Conservation (phyloP, 2,329 filamentous ascomycete genomes). For the Xylaria sp. region DNA sequence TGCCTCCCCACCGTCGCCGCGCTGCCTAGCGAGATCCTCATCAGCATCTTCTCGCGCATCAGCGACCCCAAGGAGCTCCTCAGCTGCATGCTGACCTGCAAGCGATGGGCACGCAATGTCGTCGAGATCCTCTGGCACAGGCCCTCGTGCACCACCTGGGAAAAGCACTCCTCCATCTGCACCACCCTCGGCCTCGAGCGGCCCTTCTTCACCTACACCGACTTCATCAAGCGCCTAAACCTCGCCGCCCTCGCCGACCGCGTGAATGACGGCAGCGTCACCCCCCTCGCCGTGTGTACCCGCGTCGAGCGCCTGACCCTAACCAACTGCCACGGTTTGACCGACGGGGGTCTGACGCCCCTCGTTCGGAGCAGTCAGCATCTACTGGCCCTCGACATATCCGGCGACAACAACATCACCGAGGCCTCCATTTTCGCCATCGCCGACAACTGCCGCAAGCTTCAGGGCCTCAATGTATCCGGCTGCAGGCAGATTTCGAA, state of each 20-base stretch:
- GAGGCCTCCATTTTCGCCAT: conserved; percentile 58
- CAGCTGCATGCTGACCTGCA: conserved; percentile 91
- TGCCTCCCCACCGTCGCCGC: conserved; percentile 81
- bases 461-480: conserved; percentile 94
- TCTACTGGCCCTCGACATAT: conserved; percentile 88
- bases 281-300: conserved; percentile 82
- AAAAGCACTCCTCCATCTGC: conserved; percentile 80
- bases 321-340: conserved; percentile 85
- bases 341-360: conserved; percentile 80
- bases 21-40: conserved; percentile 92
- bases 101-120: conserved; percentile 88
- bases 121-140: conserved; percentile 96
- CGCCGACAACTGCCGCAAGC: conserved; percentile 77
- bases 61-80: conserved; percentile 76
- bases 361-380: conserved; percentile 80
- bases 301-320: conserved; percentile 90
- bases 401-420: conserved; percentile 69
- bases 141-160: conserved; percentile 87
- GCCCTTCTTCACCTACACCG: conserved; percentile 87
- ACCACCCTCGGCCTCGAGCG: conserved; percentile 71
- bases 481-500: conserved; percentile 85
- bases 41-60: conserved; percentile 87
- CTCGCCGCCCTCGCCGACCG: conserved; percentile 75
- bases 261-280: conserved; percentile 88
- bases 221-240: conserved; percentile 91